Percentiles rank a stretch among this genome's conserved stretches.
These are phyloP conservation scores for Camellia granthamiana DNA, from an alignment of 148 eudicot species.

Conservation along the genomic window DNA sequence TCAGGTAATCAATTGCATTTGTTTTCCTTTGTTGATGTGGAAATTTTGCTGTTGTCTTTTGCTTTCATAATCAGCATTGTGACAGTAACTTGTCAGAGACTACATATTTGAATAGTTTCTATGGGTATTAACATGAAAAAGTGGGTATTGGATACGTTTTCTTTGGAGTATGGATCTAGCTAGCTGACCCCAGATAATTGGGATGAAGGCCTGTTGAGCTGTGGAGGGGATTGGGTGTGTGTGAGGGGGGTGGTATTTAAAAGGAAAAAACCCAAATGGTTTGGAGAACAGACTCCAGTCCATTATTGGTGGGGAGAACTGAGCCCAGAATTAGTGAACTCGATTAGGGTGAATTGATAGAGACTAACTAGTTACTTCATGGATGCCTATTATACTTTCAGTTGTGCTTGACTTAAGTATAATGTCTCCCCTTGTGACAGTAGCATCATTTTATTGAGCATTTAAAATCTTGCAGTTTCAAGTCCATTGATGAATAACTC, in stretches of 20 bases:
- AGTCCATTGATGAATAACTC: no score
- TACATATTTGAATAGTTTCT: not conserved
- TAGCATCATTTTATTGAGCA: not conserved
- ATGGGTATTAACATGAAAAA: no score
- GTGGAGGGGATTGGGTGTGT: not conserved
- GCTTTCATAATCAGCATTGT: not conserved
- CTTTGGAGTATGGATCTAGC: not conserved
- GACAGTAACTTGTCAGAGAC: not conserved
- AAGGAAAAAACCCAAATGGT: not conserved
- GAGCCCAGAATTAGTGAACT: constrained; percentile 3
- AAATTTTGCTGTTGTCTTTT: constrained; percentile 3
- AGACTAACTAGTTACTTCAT: not conserved
- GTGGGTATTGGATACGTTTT: not conserved
- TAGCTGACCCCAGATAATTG: not conserved
- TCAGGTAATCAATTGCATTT: constrained; percentile 50
- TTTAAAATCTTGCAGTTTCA: not conserved
- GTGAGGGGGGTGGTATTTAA: not conserved
- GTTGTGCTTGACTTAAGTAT: not conserved
- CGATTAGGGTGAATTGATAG: not conserved
- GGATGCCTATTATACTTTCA: not conserved
- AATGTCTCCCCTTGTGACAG: not conserved
- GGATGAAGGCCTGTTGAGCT: not conserved
- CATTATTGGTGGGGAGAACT: not conserved
- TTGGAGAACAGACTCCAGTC: no score
- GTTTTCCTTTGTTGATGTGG: not conserved